Conservation (phyloP, 345 rosid species). For the Alliaria petiolata region DNA sequence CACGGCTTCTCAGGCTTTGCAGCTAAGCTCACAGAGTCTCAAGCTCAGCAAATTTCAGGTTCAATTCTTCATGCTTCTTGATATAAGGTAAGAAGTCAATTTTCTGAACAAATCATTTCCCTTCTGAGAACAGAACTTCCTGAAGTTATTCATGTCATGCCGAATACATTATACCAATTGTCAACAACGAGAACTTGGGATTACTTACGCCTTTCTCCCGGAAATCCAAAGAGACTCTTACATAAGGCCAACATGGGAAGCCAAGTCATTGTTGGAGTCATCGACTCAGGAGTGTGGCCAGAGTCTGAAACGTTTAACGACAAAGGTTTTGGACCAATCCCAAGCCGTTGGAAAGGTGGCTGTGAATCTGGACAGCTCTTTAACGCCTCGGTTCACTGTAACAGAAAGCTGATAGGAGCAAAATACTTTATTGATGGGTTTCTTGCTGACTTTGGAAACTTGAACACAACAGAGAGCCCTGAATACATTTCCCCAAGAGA, state of each 20-base stretch:
- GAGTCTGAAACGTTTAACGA: conserved; percentile 23
- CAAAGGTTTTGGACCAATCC: conserved; percentile 16
- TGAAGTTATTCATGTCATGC: conserved; percentile 56
- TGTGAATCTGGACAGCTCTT: conserved; percentile 11
- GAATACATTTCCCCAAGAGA: conserved; percentile 49
- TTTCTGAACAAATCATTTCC: background rate
- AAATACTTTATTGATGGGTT: conserved; percentile 37
- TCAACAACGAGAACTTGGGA: conserved; percentile 74
- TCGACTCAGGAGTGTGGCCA: conserved; percentile 44
- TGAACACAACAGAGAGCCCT: conserved; percentile 13
- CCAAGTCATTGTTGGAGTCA: conserved; percentile 50
- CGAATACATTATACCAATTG: conserved; percentile 46
- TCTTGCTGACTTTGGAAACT: conserved; percentile 7
- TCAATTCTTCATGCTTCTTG: background rate
- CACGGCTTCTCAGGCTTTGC: conserved; percentile 65
- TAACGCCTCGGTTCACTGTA: conserved; percentile 32
- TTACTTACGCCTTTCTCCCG: conserved; percentile 45
- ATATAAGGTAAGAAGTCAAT: background rate
- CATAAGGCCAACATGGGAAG: conserved; percentile 47
- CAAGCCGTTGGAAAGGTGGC: conserved; percentile 23
- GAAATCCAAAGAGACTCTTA: conserved; percentile 33
- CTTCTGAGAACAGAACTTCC: conserved; percentile 36
- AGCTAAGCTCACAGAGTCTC: conserved; percentile 25
- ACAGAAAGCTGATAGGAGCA: conserved; percentile 48
- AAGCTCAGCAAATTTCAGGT: conserved; percentile 35